Conservation (phyloP, 176 grass and related monocot species). For the Tuctoria greenei region DNA sequence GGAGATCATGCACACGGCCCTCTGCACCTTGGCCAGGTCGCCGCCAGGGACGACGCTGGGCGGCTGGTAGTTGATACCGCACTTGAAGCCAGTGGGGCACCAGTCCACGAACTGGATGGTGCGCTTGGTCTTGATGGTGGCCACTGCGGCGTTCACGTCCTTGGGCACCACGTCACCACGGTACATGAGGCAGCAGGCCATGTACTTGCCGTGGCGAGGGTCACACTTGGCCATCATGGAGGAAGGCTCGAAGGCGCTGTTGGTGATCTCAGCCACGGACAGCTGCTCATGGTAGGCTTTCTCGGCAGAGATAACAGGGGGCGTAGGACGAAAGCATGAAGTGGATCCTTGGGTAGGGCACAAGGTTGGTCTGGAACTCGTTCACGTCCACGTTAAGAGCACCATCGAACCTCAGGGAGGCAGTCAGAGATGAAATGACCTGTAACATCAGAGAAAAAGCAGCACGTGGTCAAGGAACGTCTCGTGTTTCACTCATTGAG, state of each 20-base stretch:
- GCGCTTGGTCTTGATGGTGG: slow-evolving; percentile 67
- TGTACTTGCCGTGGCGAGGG: slow-evolving; percentile 61
- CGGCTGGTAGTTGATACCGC: slow-evolving; percentile 61
- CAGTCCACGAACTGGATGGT: slow-evolving; percentile 58
- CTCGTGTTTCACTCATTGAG: neutral
- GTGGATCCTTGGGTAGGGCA: slow-evolving; percentile 59
- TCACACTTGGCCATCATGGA: slow-evolving; percentile 67
- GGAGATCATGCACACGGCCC: slow-evolving; percentile 64
- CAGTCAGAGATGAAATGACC: slow-evolving; percentile 57
- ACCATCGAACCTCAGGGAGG: slow-evolving; percentile 60
- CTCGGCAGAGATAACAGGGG: slow-evolving; percentile 52
- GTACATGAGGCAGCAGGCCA: slow-evolving; percentile 68
- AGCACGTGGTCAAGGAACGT: neutral
- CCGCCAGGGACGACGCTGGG: slow-evolving; percentile 46
- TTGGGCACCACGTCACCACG: slow-evolving; percentile 55
- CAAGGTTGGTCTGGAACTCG: slow-evolving; percentile 57
- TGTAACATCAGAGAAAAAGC: neutral
- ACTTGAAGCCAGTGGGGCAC: slow-evolving; percentile 63
- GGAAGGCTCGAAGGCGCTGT: slow-evolving; percentile 51
- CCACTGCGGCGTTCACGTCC: slow-evolving; percentile 46
- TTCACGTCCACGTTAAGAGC: slow-evolving; percentile 56
- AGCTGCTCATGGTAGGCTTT: slow-evolving; percentile 65
- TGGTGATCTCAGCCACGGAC: slow-evolving; percentile 55
- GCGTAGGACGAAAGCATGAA: slow-evolving; percentile 61
- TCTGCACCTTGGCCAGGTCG: slow-evolving; percentile 57